Evolutionary conservation across 805 yeast genomes (phyloP).

Genomic region (Danielia reshetovae): DNA sequence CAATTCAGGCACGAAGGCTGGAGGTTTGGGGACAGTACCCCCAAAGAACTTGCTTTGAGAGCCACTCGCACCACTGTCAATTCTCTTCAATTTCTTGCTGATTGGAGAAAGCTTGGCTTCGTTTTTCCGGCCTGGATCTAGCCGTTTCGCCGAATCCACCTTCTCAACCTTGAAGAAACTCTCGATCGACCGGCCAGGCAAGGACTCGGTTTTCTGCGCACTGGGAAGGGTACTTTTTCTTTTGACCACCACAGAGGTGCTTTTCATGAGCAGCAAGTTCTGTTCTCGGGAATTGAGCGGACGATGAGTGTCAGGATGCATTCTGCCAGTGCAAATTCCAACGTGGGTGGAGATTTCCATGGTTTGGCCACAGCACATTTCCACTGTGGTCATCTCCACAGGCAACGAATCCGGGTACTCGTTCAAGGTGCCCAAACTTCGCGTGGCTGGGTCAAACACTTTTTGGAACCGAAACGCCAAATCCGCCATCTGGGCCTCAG

Average conservation of each 20-base stretch:
- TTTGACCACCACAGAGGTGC: constrained; percentile 6
- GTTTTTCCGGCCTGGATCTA: constrained; percentile 5
- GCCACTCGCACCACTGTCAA: neutral
- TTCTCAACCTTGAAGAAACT: constrained; percentile 9
- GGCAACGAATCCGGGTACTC: constrained; percentile 45
- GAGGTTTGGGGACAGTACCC: neutral
- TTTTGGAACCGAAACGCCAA: constrained; percentile 81
- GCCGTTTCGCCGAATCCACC: constrained; percentile 3
- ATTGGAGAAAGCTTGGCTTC: constrained; percentile 15
- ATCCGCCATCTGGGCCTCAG: constrained; percentile 63
- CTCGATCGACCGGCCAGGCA: constrained; percentile 9
- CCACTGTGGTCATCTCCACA: constrained; percentile 39
- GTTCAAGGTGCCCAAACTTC: constrained; percentile 53
- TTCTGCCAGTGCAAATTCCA: constrained; percentile 57
- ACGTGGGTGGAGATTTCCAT: constrained; percentile 46
- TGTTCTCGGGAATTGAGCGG: constrained; percentile 47
- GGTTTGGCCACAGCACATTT: constrained; percentile 44
- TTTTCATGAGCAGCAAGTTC: constrained; percentile 17
- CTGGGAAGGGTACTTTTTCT: neutral
- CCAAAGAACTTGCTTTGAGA: constrained; percentile 16
- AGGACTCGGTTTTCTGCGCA: constrained; percentile 6
- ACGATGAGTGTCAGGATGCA: constrained; percentile 60
- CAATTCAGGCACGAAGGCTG: neutral
- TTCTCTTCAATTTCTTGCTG: constrained; percentile 14
- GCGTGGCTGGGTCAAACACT: constrained; percentile 66